A percentile compares a stretch with the other conserved stretches of the same genome.
Conservation (phyloP, 2,329 filamentous ascomycete genomes). For the Pseudopithomyces maydicus region DNA sequence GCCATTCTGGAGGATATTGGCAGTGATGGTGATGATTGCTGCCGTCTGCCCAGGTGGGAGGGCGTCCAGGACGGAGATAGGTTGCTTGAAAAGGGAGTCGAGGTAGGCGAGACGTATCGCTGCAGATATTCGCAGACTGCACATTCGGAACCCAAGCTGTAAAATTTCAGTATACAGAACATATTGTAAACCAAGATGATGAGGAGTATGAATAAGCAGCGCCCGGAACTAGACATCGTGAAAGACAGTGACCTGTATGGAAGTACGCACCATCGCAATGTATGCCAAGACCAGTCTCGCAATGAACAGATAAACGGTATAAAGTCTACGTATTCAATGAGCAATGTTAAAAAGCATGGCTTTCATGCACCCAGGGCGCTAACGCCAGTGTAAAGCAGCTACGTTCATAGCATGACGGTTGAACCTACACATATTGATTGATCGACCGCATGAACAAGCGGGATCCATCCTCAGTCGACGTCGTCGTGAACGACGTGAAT, state of each 20-base stretch:
- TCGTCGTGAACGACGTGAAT: constrained; percentile 13
- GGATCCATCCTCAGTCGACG: constrained; percentile 3
- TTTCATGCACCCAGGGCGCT: not conserved
- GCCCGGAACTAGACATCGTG: not conserved
- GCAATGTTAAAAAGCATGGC: not conserved
- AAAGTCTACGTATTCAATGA: constrained; percentile 24
- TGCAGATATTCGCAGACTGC: constrained; percentile 31
- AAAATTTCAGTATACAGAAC: constrained; percentile 5
- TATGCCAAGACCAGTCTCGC: constrained; percentile 61
- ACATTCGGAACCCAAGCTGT: constrained; percentile 32
- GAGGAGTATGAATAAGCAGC: no score
- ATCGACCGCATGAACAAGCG: constrained; percentile 18
- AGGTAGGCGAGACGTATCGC: constrained; percentile 32
- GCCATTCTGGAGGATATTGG: constrained; percentile 33
- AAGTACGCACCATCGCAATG: constrained; percentile 54
- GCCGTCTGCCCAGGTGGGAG: constrained; percentile 34
- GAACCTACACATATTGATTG: constrained; percentile 23
- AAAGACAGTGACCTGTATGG: not conserved
- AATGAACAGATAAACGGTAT: constrained; percentile 64
- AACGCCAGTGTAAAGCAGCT: no score
- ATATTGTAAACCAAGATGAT: not conserved
- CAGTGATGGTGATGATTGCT: constrained; percentile 33
- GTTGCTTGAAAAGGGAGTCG: constrained; percentile 25
- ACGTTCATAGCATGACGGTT: not conserved
- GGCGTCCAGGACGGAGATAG: constrained; percentile 29